Base-by-base conservation (phyloP, 805 yeast species). In the Kodamaea kakaduensis region DNA sequence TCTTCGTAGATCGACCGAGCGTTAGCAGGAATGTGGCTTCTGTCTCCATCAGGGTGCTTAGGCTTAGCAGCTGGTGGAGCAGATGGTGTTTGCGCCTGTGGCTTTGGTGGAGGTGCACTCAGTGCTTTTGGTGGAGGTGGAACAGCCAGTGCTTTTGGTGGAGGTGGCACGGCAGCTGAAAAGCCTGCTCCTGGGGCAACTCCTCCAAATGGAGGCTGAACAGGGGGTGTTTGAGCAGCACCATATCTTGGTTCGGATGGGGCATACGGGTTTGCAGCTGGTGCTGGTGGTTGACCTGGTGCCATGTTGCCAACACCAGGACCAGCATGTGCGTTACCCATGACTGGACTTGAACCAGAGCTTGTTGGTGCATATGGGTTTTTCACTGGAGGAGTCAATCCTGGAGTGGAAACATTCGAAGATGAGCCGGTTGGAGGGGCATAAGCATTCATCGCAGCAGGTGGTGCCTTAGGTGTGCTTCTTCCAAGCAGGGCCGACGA, bases 11-110 rank as follows among this genome's bases (percentile, higher is more conserved):
- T 76, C 12, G 81, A 79, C 47, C 60, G 51, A 6, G 80, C 71
- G 7, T 65, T 69, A 9, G 66, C 73, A 2, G 88, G 76, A 42
- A 84, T 78, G 46, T 78, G 88, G 2, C 73, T 56, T 47, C 87
- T 73, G 54, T 81, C 89, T 17, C 88, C 88, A 3, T 71, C 48
- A 27, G 89, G 84, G 48, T 65, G 58, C 34, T 51, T 59, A 5
- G 52, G 45, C 15, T 44, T 42, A 18, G 30, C 24, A 10, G 26
- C 24, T 3, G 20, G 20, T 20, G 32, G 18, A 18, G 25, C 18
- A 19, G 32, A 25, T 12, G 38, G 45, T n/a, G n/a, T n/a, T n/a
- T n/a, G n/a, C n/a, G n/a, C n/a, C n/a, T n/a, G n/a, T 6, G 25
- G 12, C n/a, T n/a, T n/a, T 13, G 52, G 46, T 19, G 41, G 44